Base-by-base conservation (phyloP, 2,329 filamentous ascomycete genomes). In the Neonectria sp. region DNA sequence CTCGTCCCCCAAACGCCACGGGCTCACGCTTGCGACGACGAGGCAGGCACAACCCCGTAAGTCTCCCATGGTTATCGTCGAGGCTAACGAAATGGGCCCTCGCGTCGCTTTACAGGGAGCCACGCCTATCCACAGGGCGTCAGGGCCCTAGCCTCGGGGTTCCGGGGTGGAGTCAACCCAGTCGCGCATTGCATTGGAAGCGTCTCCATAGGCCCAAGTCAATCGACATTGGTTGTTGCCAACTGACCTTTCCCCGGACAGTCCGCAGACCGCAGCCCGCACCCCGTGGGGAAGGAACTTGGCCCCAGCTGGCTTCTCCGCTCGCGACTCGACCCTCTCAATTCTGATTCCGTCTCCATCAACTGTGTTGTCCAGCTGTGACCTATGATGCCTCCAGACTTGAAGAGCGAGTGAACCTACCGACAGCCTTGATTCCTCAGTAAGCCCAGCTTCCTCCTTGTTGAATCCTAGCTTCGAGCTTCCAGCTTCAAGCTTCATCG, bases 251-350 rank as follows among this genome's bases (percentile, higher is more conserved):
- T 61, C 52, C 57, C 63, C 63, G 58, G 63, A 49, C 45, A 58
- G 56, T 25, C 59, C 49, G 49, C 49, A 48, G 51, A 46, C 37
- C 45, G 15, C 24, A 40, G 37, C 40, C 56, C 55, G 33, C 58
- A 61, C 63, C 53, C 58, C 63, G 58, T 66, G 63, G 63, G 63
- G 58, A 66, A 66, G 24, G 40, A 45, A 46, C 58, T 49, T 58
- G 59, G 55, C 58, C 63, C 63, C 53, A 58, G 57, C 52, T 43
- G 46, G 58, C 53, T 66, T 61, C 63, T 66, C 63, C 58, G 63
- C 63, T 66, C 63, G 21, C 48, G 37, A 53, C 46, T 62, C 58
- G 21, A 51, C 46, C 58, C 55, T 65, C 49, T 59, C 25, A 13
- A 53, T 58, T 46, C 40, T 33, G 25, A 55, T 57, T 49, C 29